Evolutionary conservation across 805 yeast genomes (phyloP).

Genomic region (Candida gorgasii): DNA sequence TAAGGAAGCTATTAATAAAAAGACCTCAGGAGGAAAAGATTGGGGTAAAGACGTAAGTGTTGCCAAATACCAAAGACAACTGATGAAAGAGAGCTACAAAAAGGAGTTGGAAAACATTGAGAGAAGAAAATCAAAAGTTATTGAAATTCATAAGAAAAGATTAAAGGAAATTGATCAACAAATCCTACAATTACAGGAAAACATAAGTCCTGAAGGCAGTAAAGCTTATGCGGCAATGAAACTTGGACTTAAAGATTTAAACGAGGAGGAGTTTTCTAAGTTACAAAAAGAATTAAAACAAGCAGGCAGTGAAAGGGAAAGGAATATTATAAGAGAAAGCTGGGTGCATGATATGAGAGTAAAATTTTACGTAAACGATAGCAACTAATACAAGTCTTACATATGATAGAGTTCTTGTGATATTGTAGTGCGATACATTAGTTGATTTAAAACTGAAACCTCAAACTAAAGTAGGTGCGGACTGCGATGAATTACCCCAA

Average conservation of each 20-base stretch:
- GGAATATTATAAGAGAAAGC: not conserved
- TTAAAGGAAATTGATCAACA: no score
- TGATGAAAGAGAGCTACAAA: no score
- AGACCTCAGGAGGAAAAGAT: no score
- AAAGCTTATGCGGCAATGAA: not conserved
- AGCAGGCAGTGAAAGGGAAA: not conserved
- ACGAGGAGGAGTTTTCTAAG: not conserved
- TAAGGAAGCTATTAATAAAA: not conserved
- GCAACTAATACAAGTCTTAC: no score
- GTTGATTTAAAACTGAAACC: no score
- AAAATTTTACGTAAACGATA: not conserved
- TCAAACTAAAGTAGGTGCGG: no score
- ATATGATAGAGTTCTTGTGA: no score
- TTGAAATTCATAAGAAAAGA: not conserved
- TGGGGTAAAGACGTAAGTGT: no score
- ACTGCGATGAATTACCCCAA: slow-evolving; percentile 24
- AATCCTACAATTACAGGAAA: no score
- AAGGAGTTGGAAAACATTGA: not conserved
- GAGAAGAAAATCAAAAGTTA: not conserved
- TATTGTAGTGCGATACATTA: no score
- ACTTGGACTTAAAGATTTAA: not conserved
- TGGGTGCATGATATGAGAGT: not conserved
- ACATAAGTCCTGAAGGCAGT: not conserved
- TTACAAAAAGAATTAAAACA: not conserved
- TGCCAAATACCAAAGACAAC: no score